phyloP scores from a whole-genome alignment of 176 grass and related monocot genomes.

The Raddia guianensis region DNA sequence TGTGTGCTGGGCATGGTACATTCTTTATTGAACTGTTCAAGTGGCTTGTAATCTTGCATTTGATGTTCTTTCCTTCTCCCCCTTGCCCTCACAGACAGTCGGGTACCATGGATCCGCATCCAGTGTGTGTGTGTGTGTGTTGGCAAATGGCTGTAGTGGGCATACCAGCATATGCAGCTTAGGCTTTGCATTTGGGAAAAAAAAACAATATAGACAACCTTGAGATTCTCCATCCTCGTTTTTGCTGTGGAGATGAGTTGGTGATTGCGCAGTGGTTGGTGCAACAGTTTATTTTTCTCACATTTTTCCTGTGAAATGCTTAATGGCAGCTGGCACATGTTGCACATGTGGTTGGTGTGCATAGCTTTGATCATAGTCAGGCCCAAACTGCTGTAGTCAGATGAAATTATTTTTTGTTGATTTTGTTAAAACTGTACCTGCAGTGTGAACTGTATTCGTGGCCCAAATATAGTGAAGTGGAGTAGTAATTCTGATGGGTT shows the following conservation, averaged over 20 bases:
- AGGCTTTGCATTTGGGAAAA: not conserved
- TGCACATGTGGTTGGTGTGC: conserved; percentile 26
- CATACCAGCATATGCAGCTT: not conserved
- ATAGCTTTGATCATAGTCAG: not conserved
- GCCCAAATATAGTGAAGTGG: no score
- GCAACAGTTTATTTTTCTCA: not conserved
- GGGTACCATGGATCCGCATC: not conserved
- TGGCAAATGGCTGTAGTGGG: conserved; percentile 28
- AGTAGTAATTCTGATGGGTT: no score
- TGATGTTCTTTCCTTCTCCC: not conserved
- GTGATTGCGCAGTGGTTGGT: not conserved
- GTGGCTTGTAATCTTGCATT: not conserved
- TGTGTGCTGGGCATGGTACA: not conserved
- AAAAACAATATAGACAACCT: not conserved
- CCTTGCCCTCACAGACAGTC: not conserved
- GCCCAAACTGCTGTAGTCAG: not conserved
- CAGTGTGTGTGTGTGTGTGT: not conserved
- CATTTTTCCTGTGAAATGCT: not conserved
- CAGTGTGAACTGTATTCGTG: no score
- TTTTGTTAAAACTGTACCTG: no score
- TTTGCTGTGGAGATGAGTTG: not conserved
- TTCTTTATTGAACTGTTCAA: not conserved
- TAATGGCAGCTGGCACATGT: conserved; percentile 1
- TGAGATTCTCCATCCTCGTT: conserved; percentile 20
- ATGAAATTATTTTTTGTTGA: no score